Evolutionary conservation across 306 rosid genomes (phyloP), one percentile per base, ranked within the genome.

Genomic region (Calophaca sinica): DNA sequence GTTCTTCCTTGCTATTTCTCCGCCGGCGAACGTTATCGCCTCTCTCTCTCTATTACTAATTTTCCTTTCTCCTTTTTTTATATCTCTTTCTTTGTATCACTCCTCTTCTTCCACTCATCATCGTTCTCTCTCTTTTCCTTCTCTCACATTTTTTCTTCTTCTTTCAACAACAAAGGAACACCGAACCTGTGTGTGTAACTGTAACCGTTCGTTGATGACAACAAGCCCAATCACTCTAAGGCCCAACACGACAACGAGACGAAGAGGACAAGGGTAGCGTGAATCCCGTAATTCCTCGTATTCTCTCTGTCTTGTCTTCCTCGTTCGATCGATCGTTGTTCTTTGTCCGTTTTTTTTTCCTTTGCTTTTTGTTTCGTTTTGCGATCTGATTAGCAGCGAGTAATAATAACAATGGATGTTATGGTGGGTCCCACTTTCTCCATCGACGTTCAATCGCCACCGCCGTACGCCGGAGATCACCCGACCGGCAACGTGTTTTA

Each of bases 391-490:
- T 7, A 10, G 11, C 7, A 53, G 59, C 39, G 12, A 70, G 5
- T 50, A 13, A 0, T 6, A 7, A 9, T 14, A 2, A 2, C 3
- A 32, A 93, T 93, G 96, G 91, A 90, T 62, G 72, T 89, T 44
- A 36, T 93, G 60, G 61, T 86, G 76, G 90, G 89, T 42, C 80
- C 88, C 39, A 55, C 81, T 64, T 86, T 87, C 71, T 49, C 80
- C 35, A 69, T 90, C 81, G 85, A 79, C 52, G 87, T 74, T 8
- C 68, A 88, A 0, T 71, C 93, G 5, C 39, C 80, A 20, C 64
- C 73, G 1, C 72, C 84, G 15, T 79, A 44, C 50, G 53, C 41
- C 57, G 42, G 64, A 0, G 78, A 77, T 35, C 64, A 5, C 2
- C 54, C 60, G 7, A 15, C 31, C 6, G 70, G 20, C 10, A 6